Percentiles rank a stretch among this genome's conserved stretches.
These are phyloP conservation scores for Pseudisothecium myosuroides DNA, from an alignment of 225 moss, liverwort and hornwort species.

Conservation along the genomic window DNA sequence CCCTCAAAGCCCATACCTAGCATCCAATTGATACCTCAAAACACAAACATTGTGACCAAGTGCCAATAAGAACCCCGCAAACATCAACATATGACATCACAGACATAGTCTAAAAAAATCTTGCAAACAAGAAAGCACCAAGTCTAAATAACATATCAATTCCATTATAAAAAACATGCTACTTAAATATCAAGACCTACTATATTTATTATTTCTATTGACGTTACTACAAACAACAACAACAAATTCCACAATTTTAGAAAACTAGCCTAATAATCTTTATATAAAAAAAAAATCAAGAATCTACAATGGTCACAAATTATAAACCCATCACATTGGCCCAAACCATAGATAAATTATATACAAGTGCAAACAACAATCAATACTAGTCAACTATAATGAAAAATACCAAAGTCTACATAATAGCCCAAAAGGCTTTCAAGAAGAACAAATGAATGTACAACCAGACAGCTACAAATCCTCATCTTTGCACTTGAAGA, in stretches of 20 bases:
- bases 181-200: background rate
- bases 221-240: background rate
- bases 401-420: background rate
- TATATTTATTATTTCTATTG: background rate
- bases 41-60: no score
- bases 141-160: background rate
- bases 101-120: background rate
- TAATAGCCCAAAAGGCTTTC: accelerated
- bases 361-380: background rate
- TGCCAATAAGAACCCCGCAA: no score
- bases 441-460: background rate
- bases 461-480: background rate
- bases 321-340: background rate
- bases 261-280: background rate
- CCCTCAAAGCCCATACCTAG: no score
- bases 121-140: background rate
- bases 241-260: no score
- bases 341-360: background rate
- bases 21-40: no score
- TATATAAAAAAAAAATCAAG: background rate
- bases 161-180: background rate
- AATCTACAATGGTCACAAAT: background rate
- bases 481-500: background rate
- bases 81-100: no score
- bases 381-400: background rate